These are phyloP conservation scores for Lachnellula subtilissima DNA, from an alignment of 2,329 filamentous ascomycete species.

Conservation along the genomic window DNA sequence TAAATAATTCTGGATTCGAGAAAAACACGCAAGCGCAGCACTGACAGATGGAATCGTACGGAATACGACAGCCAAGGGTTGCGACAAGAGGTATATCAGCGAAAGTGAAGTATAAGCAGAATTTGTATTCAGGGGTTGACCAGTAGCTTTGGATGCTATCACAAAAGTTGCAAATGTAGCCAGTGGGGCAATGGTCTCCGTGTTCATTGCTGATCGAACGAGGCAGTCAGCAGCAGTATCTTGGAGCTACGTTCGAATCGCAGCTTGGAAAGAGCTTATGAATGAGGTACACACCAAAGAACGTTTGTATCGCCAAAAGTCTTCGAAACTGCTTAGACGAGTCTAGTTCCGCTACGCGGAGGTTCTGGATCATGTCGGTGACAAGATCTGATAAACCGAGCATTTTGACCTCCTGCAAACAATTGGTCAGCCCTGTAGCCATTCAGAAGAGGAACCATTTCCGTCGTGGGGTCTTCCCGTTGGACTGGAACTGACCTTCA, in stretches of 20 bases:
- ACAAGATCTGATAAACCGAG: slow-evolving; percentile 34
- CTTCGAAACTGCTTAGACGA: slow-evolving; percentile 36
- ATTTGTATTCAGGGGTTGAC: slow-evolving; percentile 23
- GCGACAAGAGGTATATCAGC: slow-evolving; percentile 36
- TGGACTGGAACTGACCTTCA: slow-evolving; percentile 22
- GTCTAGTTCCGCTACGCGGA: slow-evolving; percentile 36
- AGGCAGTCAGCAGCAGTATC: background rate
- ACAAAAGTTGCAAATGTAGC: slow-evolving; percentile 38
- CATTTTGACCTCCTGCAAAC: slow-evolving; percentile 29
- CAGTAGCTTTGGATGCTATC: slow-evolving; percentile 26
- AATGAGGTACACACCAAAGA: slow-evolving; percentile 11
- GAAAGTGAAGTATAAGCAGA: slow-evolving; percentile 40
- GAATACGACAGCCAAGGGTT: slow-evolving; percentile 38
- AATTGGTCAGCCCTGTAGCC: background rate
- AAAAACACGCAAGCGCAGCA: slow-evolving; percentile 37
- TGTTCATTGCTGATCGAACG: slow-evolving; percentile 19
- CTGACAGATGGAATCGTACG: slow-evolving; percentile 35
- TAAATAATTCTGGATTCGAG: slow-evolving; percentile 37
- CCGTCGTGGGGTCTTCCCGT: no score
- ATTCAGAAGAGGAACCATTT: no score
- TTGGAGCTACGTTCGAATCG: no score
- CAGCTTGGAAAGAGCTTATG: no score
- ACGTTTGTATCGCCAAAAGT: slow-evolving; percentile 25
- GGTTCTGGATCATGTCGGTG: slow-evolving; percentile 30
- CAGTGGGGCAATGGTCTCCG: slow-evolving; percentile 32